Conservation (phyloP, 352 stramenopile genomes). For the Phytophthora megakarya region DNA sequence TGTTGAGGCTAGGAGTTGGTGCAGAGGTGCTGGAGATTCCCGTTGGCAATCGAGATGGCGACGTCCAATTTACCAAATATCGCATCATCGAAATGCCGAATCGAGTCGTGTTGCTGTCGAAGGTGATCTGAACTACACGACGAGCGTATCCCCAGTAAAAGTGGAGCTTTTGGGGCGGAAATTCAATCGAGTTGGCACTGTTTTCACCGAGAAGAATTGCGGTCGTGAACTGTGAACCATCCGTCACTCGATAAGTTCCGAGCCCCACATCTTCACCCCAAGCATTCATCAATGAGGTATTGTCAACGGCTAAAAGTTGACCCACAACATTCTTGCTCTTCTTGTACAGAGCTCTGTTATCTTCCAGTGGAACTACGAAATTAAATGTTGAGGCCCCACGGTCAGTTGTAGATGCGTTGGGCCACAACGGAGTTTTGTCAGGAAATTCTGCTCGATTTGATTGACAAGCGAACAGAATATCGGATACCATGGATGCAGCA, state of each 20-base stretch:
- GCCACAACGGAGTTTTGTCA: constrained; percentile 18
- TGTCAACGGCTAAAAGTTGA: constrained; percentile 48
- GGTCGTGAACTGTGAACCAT: constrained; percentile 68
- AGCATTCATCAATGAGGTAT: constrained; percentile 30
- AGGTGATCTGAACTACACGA: constrained; percentile 48
- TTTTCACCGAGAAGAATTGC: constrained; percentile 37
- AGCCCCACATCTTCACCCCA: constrained; percentile 40
- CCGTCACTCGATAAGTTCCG: constrained; percentile 35
- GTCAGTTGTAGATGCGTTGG: constrained; percentile 24
- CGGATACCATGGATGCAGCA: constrained; percentile 23
- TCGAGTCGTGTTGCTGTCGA: constrained; percentile 51
- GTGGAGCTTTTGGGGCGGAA: constrained; percentile 46
- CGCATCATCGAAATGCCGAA: constrained; percentile 59
- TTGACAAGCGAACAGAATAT: constrained; percentile 30
- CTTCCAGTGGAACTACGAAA: constrained; percentile 23
- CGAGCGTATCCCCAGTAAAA: constrained; percentile 62
- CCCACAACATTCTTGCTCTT: constrained; percentile 46
- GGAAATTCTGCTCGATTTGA: constrained; percentile 13
- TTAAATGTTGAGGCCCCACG: constrained; percentile 29
- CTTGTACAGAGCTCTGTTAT: constrained; percentile 35
- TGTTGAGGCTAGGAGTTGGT: constrained; percentile 38
- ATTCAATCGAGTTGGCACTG: constrained; percentile 17
- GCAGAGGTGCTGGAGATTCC: constrained; percentile 20
- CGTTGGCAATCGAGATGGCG: constrained; percentile 40
- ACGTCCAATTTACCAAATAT: constrained; percentile 50